Base-by-base conservation (phyloP, 495 filamentous ascomycete genomes). In the Aspergillus avenaceus region DNA sequence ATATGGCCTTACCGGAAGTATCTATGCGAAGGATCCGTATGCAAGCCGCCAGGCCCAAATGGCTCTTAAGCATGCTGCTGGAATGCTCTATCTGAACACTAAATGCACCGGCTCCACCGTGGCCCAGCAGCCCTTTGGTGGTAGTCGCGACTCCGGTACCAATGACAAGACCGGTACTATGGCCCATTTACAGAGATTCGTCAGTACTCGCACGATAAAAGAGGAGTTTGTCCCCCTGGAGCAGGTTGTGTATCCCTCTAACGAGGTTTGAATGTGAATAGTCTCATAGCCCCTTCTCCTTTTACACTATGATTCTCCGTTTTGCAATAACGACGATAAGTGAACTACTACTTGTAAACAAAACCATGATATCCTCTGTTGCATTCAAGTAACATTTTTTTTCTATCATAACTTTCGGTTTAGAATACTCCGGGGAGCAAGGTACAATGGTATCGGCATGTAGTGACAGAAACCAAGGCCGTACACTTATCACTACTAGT, bases 91-190 rank as follows among this genome's bases (percentile, higher is more conserved):
- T 82, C 62, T 90, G 50, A 75, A 91, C 63, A 86, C 82, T 63
- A 90, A 91, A 75, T 83, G 79, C 57, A 91, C 87, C 7, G 87
- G 85, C n/a, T 84, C 87, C 2, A 84, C 88, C 21, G 84, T 90
- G 4, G 87, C 84, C 3, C 87, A 90, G 71, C 87, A 90, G 65
- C 81, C 87, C n/a, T 91, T 91, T 63, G 87, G 87, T 32, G 87
- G 87, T 19, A 79, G 82, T 46, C 74, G 87, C 34, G 84, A 84
- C 9, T 87, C 83, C 42, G 87, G 87, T 6, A 90, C 87, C 2
- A 88, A 88, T 56, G 87, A 91, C 61, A 91, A 90, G 74, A 85
- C 85, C 6, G 87, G 86, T 9, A 87, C 82, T 51, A 73, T 76
- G 61, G 80, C 74, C 37, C 69, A 89, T 37, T 52, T 91, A 48